phyloP scores from a whole-genome alignment of 1,139 yeast genomes.

The Pneumocystis wakefieldiae region DNA sequence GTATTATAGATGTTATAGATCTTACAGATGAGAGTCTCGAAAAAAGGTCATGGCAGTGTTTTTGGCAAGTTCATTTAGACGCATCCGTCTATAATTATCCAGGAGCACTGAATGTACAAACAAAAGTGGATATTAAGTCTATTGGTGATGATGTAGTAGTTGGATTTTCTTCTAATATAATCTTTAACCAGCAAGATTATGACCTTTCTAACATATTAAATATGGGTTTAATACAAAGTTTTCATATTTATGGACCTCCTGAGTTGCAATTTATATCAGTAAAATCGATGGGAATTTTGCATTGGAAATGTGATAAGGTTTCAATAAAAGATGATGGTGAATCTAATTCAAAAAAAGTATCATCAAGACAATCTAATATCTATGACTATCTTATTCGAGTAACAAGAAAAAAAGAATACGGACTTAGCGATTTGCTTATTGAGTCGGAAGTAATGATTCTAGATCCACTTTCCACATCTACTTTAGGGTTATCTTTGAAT shows the following conservation, averaged over 20 bases:
- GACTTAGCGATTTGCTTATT: not conserved
- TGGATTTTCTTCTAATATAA: not conserved
- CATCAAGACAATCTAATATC: not conserved
- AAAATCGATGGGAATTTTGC: not conserved
- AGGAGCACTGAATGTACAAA: not conserved
- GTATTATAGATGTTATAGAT: not conserved
- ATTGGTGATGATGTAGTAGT: not conserved
- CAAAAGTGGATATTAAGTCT: not conserved
- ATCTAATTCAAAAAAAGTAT: not conserved
- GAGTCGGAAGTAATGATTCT: not conserved
- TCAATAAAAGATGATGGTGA: not conserved
- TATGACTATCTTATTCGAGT: not conserved
- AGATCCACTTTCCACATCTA: not conserved
- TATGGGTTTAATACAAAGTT: not conserved
- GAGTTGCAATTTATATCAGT: not conserved
- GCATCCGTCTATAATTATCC: not conserved
- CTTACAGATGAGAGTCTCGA: not conserved
- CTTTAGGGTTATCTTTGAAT: not conserved
- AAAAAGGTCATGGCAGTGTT: not conserved
- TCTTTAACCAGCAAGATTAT: not conserved
- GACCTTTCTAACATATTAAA: not conserved
- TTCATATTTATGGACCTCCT: not conserved
- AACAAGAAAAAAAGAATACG: not conserved
- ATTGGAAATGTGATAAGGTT: not conserved
- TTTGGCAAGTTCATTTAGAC: not conserved